Evolutionary conservation across 1,284 basidiomycete species (phyloP).

Genomic region (Cerrena zonata): DNA sequence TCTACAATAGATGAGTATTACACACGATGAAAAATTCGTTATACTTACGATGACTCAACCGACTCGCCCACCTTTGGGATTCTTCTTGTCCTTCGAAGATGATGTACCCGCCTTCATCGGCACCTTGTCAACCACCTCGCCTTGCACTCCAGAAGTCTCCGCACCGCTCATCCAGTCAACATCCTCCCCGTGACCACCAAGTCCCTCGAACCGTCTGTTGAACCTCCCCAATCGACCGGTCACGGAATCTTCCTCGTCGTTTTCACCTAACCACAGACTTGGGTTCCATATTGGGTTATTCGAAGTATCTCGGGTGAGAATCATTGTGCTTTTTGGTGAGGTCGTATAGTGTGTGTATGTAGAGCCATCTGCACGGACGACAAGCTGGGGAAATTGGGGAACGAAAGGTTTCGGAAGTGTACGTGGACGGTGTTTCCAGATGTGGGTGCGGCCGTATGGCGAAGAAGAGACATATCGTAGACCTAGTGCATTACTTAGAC

Average conservation of each 20-base stretch:
- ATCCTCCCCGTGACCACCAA: constrained; percentile 40
- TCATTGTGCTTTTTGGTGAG: constrained; percentile 69
- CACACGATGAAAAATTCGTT: too few relatives aligned
- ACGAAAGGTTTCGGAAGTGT: constrained; percentile 74
- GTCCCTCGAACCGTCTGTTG: constrained; percentile 65
- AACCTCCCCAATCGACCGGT: constrained; percentile 78
- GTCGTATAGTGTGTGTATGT: constrained; percentile 83
- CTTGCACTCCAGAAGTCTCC: constrained; percentile 1
- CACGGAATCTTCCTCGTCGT: constrained; percentile 62
- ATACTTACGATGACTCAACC: too few relatives aligned
- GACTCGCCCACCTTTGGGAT: neutral
- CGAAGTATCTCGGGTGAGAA: constrained; percentile 76
- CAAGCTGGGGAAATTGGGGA: constrained; percentile 76
- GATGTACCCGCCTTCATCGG: neutral
- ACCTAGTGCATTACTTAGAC: too few relatives aligned
- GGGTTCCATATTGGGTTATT: constrained; percentile 81
- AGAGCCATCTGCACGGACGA: constrained; percentile 81
- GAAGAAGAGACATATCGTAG: constrained; percentile 60
- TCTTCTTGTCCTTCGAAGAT: neutral
- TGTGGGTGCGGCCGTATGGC: constrained; percentile 72
- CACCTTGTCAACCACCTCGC: neutral
- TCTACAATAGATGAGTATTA: too few relatives aligned
- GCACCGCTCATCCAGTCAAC: constrained; percentile 36
- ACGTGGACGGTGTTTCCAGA: constrained; percentile 62
- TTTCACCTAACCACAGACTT: constrained; percentile 34